These are phyloP conservation scores for Apiotrichum veenhuisii DNA, from an alignment of 1,284 basidiomycete species.

Conservation along the genomic window DNA sequence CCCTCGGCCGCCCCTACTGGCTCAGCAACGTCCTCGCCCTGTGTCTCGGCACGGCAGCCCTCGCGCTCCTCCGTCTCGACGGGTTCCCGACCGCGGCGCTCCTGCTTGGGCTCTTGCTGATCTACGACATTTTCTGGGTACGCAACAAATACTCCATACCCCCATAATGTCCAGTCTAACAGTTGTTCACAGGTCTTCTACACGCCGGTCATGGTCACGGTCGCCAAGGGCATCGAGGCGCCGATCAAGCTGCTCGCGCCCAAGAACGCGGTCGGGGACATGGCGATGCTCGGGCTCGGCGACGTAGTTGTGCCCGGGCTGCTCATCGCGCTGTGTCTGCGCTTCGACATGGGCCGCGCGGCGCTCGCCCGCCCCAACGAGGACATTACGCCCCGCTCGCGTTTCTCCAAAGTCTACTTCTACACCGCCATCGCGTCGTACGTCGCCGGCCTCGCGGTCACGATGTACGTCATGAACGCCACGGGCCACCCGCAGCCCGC, in stretches of 20 bases:
- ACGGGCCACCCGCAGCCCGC: conserved; percentile 83
- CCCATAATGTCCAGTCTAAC: not conserved
- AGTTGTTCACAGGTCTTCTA: conserved; percentile 39
- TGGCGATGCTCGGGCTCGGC: conserved; percentile 88
- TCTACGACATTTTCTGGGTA: conserved; percentile 79
- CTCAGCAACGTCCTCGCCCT: conserved; percentile 77
- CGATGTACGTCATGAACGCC: conserved; percentile 84
- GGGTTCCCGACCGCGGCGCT: conserved; percentile 84
- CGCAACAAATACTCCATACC: conserved; percentile 3
- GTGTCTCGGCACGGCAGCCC: conserved; percentile 76
- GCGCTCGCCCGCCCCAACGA: conserved; percentile 17
- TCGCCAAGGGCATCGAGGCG: conserved; percentile 86
- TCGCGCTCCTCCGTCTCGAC: conserved; percentile 80
- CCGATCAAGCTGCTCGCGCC: conserved; percentile 90
- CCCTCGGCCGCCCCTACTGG: conserved; percentile 63
- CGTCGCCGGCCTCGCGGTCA: conserved; percentile 68
- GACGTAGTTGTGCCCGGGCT: conserved; percentile 65
- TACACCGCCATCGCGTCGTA: conserved; percentile 68
- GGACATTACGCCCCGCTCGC: conserved; percentile 29
- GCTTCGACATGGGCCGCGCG: conserved; percentile 67
- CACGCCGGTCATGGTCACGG: conserved; percentile 69
- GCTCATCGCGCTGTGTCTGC: conserved; percentile 80
- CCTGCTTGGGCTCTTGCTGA: conserved; percentile 72
- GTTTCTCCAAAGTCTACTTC: conserved; percentile 76
- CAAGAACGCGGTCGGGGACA: conserved; percentile 59